Conservation (phyloP, 2,329 filamentous ascomycete species). For the Pseudopyricularia cyperi region DNA sequence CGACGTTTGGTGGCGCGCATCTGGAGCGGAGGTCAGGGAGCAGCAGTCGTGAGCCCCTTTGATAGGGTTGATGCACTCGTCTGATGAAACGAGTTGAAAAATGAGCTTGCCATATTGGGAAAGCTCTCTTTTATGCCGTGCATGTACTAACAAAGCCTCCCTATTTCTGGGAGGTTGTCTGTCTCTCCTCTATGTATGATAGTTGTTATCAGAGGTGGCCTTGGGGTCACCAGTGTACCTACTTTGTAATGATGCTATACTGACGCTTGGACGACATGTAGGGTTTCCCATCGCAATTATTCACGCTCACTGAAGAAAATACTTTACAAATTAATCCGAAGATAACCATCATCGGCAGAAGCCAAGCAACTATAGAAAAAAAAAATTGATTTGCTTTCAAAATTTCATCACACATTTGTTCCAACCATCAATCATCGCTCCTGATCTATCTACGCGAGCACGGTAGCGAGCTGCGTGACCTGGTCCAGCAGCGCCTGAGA, state of each 20-base stretch:
- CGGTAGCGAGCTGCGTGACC: constrained; percentile 27
- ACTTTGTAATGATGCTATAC: not conserved
- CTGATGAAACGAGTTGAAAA: not conserved
- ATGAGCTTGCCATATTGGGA: not conserved
- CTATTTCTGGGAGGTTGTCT: not conserved
- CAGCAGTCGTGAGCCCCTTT: too few relatives aligned
- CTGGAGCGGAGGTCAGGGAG: constrained; percentile 53
- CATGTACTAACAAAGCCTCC: not conserved
- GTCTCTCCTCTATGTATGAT: not conserved
- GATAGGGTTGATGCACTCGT: too few relatives aligned
- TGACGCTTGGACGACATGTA: not conserved
- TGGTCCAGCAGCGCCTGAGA: constrained; percentile 34
- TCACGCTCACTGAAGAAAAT: not conserved
- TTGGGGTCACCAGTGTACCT: not conserved
- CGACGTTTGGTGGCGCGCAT: constrained; percentile 87
- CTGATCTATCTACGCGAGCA: constrained; percentile 1
- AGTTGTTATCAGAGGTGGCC: not conserved
- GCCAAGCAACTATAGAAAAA: too few relatives aligned
- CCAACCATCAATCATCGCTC: not conserved
- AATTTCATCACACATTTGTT: not conserved
- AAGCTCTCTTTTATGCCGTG: not conserved
- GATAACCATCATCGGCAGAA: not conserved
- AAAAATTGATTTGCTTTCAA: not conserved
- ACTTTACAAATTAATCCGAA: not conserved
- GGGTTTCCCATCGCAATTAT: not conserved